Evolutionary conservation across 768 basidiomycete genomes (phyloP).

Genomic region (Suillus fuscotomentosus): DNA sequence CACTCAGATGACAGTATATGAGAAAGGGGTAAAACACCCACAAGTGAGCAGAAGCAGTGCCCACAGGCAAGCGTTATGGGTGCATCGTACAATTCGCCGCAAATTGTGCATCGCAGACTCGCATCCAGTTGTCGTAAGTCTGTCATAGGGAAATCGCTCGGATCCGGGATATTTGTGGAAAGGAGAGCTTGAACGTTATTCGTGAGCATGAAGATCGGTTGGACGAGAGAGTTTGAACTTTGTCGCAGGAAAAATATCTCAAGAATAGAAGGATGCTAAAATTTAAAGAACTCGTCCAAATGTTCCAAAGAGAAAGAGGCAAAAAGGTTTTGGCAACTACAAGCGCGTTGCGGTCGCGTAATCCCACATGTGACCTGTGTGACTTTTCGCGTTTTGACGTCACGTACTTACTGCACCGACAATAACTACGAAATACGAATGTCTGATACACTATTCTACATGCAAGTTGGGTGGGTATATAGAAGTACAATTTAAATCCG

Average conservation of each 20-base stretch:
- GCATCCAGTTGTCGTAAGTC: slow-evolving; percentile 64
- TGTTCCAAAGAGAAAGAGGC: slow-evolving; percentile 3
- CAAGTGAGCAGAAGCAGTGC: slow-evolving; percentile 80
- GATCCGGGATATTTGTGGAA: slow-evolving; percentile 48
- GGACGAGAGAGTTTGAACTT: neutral
- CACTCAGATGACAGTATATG: slow-evolving; percentile 9
- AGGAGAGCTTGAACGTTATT: slow-evolving; percentile 31
- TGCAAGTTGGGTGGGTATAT: slow-evolving; percentile 12
- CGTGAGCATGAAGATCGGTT: slow-evolving; percentile 18
- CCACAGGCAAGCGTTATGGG: slow-evolving; percentile 76
- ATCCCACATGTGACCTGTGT: slow-evolving; percentile 16
- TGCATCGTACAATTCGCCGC: slow-evolving; percentile 68
- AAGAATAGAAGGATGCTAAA: neutral
- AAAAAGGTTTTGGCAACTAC: neutral
- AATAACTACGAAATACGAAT: slow-evolving; percentile 4
- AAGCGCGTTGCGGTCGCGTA: slow-evolving; percentile 22
- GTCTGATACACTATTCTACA: slow-evolving; percentile 22
- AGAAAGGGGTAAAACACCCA: slow-evolving; percentile 31
- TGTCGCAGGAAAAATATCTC: neutral
- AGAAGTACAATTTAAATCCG: slow-evolving; percentile 9
- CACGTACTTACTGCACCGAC: neutral
- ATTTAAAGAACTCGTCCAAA: neutral
- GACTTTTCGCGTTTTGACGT: slow-evolving; percentile 13
- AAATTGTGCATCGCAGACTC: slow-evolving; percentile 72
- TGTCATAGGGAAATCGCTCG: slow-evolving; percentile 66